Base-by-base conservation (phyloP, 257 asterid species). In the Gentiana dahurica region DNA sequence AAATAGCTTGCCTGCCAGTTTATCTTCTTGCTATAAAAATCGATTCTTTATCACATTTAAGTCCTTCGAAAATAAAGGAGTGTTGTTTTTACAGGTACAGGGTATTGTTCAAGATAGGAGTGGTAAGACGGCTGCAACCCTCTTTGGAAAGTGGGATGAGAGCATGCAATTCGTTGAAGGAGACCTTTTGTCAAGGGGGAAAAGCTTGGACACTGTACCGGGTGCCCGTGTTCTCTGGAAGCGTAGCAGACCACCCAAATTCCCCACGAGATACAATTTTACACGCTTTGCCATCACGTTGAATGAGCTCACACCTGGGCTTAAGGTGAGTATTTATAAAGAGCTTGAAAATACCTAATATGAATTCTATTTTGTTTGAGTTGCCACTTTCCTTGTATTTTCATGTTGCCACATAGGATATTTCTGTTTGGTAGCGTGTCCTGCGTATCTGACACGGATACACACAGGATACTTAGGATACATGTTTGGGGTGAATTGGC, bases 91-190 rank as follows among this genome's bases (percentile, higher is more conserved):
- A 71, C 89, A 91, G 98, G 98, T 91, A 55, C 96, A 87, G 33
- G 98, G 98, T 71, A 56, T 70, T 49, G 95, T 91, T 51, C 96
- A 77, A 71, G 96, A 87, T 74, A 78, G 70, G 70, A 75, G 67
- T 65, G 98, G 98, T 59, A 91, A 85, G 72, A 81, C 85, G 9
- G 84, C 75, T 55, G 95, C 96, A 54, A 82, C 95, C 48, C 56
- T 87, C 70, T 79, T 85, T 38, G 98, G 98, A 33, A 91, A 91
- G 70, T 91, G 98, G 98, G 96, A 87, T 54, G 98, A 91, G 71
- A 91, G 93, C 74, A 73, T 87, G 89, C 81, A 83, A 74, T 91
- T 74, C 59, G 79, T 81, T 43, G 53, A 74, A 58, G 98, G 98
- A 67, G 98, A 90, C 54, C 62, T 50, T 75, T 81, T 80, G 71